Percentiles rank a stretch among this genome's conserved stretches.
Conservation (phyloP, 2,329 filamentous ascomycete species). For the Aspergillus ruber region DNA sequence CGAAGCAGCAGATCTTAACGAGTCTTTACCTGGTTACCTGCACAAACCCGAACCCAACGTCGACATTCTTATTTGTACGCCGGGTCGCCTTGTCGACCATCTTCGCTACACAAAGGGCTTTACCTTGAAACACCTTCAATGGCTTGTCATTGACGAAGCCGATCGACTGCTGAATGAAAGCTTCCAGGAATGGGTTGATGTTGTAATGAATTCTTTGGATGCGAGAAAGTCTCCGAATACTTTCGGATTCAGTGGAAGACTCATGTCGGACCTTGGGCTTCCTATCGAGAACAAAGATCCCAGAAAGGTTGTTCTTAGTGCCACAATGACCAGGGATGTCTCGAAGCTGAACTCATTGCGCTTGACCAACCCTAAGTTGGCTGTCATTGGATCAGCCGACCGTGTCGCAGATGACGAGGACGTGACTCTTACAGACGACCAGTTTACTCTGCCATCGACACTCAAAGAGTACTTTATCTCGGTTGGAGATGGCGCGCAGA, state of each 20-base stretch:
- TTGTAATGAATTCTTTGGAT: conserved; percentile 57
- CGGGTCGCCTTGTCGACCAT: conserved; percentile 86
- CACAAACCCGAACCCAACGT: conserved; percentile 63
- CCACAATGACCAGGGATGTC: conserved; percentile 84
- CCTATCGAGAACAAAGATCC: conserved; percentile 42
- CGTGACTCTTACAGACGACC: conserved; percentile 20
- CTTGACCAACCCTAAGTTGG: conserved; percentile 65
- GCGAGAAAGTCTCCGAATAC: conserved; percentile 46
- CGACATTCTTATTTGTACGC: conserved; percentile 85
- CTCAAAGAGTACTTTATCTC: conserved; percentile 63
- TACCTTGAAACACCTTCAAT: conserved; percentile 67
- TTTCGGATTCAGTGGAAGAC: conserved; percentile 36
- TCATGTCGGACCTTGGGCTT: conserved; percentile 31
- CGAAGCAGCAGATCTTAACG: conserved; percentile 33
- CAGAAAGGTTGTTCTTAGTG: conserved; percentile 80
- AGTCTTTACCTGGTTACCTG: conserved; percentile 55
- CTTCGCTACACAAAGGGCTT: conserved; percentile 79
- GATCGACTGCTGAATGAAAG: conserved; percentile 86
- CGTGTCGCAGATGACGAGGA: conserved; percentile 14
- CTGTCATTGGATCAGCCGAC: conserved; percentile 61
- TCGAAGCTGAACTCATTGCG: conserved; percentile 69
- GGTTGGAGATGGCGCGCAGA: conserved; percentile 62
- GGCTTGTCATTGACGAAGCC: conserved; percentile 90
- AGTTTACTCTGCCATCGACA: conserved; percentile 55
- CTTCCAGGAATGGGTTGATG: conserved; percentile 82